phyloP scores from a whole-genome alignment of 345 rosid genomes.

The Sisymbrium altissimum region DNA sequence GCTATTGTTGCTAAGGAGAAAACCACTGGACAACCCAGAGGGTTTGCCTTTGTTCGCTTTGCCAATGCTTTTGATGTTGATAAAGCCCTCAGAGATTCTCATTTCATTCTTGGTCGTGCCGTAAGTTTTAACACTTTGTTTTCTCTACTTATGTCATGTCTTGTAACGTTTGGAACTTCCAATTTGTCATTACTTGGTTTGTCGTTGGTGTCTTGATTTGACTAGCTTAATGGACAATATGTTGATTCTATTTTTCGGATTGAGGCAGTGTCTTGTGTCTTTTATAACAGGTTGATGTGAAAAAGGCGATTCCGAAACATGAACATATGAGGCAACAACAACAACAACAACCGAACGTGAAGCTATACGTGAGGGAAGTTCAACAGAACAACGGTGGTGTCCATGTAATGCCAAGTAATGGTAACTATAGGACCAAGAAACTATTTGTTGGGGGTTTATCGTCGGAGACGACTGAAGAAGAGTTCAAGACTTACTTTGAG shows the following conservation, averaged over 20 bases:
- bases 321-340: slow-evolving; percentile 32
- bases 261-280: not conserved
- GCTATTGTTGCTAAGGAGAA: slow-evolving; percentile 53
- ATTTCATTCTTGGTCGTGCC: slow-evolving; percentile 63
- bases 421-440: slow-evolving; percentile 48
- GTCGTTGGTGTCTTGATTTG: not conserved
- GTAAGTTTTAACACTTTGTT: slow-evolving; percentile 42
- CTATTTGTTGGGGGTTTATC: slow-evolving; percentile 87
- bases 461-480: slow-evolving; percentile 53
- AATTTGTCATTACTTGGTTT: not conserved
- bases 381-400: slow-evolving; percentile 24
- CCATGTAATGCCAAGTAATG: slow-evolving; percentile 17
- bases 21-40: slow-evolving; percentile 44
- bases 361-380: slow-evolving; percentile 9
- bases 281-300: slow-evolving; percentile 52
- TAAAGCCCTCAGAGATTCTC: slow-evolving; percentile 55
- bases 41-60: slow-evolving; percentile 75
- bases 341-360: slow-evolving; percentile 29
- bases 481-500: slow-evolving; percentile 71
- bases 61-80: slow-evolving; percentile 46
- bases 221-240: not conserved
- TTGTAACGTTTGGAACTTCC: not conserved
- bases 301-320: slow-evolving; percentile 46
- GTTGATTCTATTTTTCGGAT: not conserved
- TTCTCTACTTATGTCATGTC: not conserved